These are phyloP conservation scores for Aspergillus sclerotiicarbonarius DNA, from an alignment of 495 filamentous ascomycete genomes.

Conservation along the genomic window DNA sequence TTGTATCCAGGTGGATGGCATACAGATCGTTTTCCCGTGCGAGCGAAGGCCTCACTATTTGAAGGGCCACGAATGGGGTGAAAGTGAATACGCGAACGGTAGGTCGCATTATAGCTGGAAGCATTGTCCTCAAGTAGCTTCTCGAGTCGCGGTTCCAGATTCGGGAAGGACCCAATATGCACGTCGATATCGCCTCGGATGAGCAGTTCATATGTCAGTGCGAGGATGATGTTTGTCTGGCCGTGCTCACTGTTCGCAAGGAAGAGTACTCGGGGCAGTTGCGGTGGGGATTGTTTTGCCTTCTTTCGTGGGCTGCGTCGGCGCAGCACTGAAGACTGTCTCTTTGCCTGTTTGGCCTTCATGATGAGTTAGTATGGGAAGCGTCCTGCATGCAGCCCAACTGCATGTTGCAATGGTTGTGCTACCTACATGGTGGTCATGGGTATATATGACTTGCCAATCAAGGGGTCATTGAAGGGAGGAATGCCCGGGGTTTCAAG, in stretches of 20 bases:
- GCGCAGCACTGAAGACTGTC: not conserved
- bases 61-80: conserved; percentile 37
- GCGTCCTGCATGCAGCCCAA: not conserved
- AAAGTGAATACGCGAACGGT: conserved; percentile 23
- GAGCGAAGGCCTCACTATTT: conserved; percentile 33
- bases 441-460: conserved; percentile 1
- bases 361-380: not conserved
- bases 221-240: conserved; percentile 50
- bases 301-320: conserved; percentile 3
- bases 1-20: conserved; percentile 28
- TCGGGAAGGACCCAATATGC: conserved; percentile 48
- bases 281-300: not conserved
- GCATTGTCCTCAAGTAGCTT: conserved; percentile 25
- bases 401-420: not conserved
- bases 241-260: conserved; percentile 52
- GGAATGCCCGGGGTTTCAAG: not conserved
- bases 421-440: not conserved
- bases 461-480: not conserved
- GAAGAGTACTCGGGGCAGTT: conserved; percentile 28
- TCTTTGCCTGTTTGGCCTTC: not conserved
- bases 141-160: conserved; percentile 21
- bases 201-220: conserved; percentile 45
- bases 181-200: conserved; percentile 38
- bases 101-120: conserved; percentile 14
- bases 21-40: conserved; percentile 21